Evolutionary conservation across 345 rosid species (phyloP), one percentile per base, ranked within the genome.

Genomic region (Camelina neglecta): DNA sequence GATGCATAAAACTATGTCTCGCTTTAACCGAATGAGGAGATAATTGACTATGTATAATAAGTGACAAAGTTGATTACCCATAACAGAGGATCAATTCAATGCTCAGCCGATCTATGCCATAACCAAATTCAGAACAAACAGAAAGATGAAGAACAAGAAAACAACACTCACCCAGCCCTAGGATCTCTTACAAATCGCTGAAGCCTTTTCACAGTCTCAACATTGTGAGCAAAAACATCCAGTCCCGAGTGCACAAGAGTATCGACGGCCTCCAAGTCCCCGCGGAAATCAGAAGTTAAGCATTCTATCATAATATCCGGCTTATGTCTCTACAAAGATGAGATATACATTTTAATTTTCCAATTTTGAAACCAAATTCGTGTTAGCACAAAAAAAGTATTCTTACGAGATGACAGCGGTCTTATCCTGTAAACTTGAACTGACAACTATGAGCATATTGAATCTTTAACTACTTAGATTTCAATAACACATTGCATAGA

Each of bases 161-260:
- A 60, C 20, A 24, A 23, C 54, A 79, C 88, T 77, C 77, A 95
- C 97, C 98, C 98, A 70, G 99, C 99, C 56, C 97, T 92, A 67
- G 98, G 98, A 82, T 96, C 99, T 75, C 99, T 87, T 60, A 93
- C 98, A 78, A 96, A 85, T 80, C 98, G 88, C 78, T 96, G 96
- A 10, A 93, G 97, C 73, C 93, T 83, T 81, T 85, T 89, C 75
- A 96, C 99, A 74, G 99, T 96, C 84, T 96, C 99, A 50, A 93
- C 69, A 60, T 93, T 93, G 84, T 93, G 98, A 29, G 98, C 98
- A 81, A 96, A 93, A 61, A 96, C 98, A 78, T 96, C 99, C 81
- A 96, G 72, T 31, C 97, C 99, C 0, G 94, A 93, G 81, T 83
- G 88, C 20, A 80, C 91, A 76, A 96, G 85, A 56, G 83, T 62